Evolutionary conservation across 495 filamentous ascomycete species (phyloP), one percentile per base, ranked within the genome.

Genomic region (Bacidia gigantensis): DNA sequence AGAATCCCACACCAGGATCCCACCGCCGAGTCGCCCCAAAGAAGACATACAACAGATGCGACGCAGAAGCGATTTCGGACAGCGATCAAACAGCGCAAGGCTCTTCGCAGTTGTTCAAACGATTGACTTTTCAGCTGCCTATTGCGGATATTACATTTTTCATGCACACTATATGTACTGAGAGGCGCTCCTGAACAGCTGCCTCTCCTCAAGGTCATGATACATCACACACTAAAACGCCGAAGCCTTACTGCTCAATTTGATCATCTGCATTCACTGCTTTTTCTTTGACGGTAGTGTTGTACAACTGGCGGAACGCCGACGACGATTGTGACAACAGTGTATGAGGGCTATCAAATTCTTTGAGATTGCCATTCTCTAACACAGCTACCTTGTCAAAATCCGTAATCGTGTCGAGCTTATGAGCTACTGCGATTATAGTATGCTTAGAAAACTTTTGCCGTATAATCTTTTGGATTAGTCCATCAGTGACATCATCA

Each of bases 371-470:
- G 17, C 74, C 74, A 5, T 62, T 64, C 7, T 72, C 69, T 29
- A 77, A 56, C 24, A 78, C 65, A 26, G 71, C 63, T 17, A 78
- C 61, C 50, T 64, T 67, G 58, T 77, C 75, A 51, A 64, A 74
- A 55, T 80, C 77, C 11, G 74, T 54, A 54, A 80, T 76, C 0
- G 75, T 77, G 24, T 76, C 73, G n/a, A 84, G 67, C 38, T 74
- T 71, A 60, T 85, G 81, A 0, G 80, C 76, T 1, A 86, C 74
- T 11, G 79, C 69, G 44, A 85, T 61, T 40, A 84, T 71, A 7
- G 80, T 85, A 55, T 75, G 70, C 0, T 67, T 67, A 17, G 60
- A 63, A 61, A 84, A 79, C 50, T 79, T 74, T 49, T 75, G 64
- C 0, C 77, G 67, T 17, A 84, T 72, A 50, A 83, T 69, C n/a